Percentiles rank a stretch among this genome's conserved stretches.
Conservation (phyloP, 202 grass and related monocot genomes). For the Zoysia matrella region DNA sequence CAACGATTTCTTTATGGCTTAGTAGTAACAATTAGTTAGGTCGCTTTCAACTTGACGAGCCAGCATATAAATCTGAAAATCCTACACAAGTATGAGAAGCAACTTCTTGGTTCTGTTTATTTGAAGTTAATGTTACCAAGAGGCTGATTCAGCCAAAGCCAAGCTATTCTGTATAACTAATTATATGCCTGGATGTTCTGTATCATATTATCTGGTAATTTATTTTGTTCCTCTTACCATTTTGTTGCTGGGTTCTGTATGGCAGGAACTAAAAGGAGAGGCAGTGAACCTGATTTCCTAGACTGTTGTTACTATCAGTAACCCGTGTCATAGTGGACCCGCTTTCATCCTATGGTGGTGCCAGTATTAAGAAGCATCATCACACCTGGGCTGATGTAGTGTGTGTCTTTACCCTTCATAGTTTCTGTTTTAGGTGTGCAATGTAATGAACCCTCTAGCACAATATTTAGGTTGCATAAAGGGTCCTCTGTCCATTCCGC, state of each 20-base stretch:
- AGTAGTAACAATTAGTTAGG: background rate
- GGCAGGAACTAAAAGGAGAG: conserved; percentile 46
- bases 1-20: background rate
- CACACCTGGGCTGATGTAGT: conserved; percentile 60
- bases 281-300: conserved; percentile 50
- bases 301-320: conserved; percentile 33
- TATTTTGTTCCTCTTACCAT: conserved; percentile 8
- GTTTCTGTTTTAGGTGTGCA: conserved; percentile 45
- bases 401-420: conserved; percentile 47
- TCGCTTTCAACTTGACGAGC: conserved; percentile 11
- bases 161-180: background rate
- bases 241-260: background rate
- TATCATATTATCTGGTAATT: conserved; percentile 2
- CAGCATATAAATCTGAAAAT: conserved; percentile 11
- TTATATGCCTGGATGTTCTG: background rate
- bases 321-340: conserved; percentile 51
- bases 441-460: conserved; percentile 50
- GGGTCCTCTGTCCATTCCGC: conserved; percentile 46
- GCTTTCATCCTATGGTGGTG: conserved; percentile 62
- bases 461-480: conserved; percentile 53
- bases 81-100: background rate
- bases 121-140: background rate
- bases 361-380: conserved; percentile 73
- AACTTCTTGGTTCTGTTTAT: background rate
- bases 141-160: background rate